phyloP scores from a whole-genome alignment of 108 stramenopile species.

The Aurantiochytrium sp. region DNA sequence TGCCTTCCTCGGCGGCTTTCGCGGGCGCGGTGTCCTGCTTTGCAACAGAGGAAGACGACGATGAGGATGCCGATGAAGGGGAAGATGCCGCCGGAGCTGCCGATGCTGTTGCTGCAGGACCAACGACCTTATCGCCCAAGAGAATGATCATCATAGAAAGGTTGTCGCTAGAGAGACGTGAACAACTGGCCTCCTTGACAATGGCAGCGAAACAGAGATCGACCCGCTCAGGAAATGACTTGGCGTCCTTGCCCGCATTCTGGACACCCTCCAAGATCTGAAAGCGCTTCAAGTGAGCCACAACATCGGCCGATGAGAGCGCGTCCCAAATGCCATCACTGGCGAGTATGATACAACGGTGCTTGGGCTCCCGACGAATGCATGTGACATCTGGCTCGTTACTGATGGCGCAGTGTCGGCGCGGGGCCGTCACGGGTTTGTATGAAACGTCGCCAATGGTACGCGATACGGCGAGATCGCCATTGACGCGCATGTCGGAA shows the following conservation, averaged over 20 bases:
- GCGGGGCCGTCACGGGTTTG: not conserved
- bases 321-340: slow-evolving; percentile 14
- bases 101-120: not conserved
- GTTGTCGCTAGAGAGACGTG: not conserved
- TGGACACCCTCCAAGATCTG: not conserved
- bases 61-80: not conserved
- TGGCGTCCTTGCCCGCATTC: not conserved
- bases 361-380: not conserved
- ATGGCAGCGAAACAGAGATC: not conserved
- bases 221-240: not conserved
- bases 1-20: not conserved
- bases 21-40: not conserved
- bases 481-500: not conserved
- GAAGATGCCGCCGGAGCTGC: not conserved
- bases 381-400: not conserved
- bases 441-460: not conserved
- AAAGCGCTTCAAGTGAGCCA: not conserved
- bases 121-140: not conserved
- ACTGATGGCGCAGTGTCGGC: not conserved
- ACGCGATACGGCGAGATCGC: slow-evolving; percentile 3
- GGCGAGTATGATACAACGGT: not conserved
- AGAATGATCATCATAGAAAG: not conserved
- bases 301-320: not conserved
- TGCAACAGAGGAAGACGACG: not conserved
- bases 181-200: not conserved